Evolutionary conservation across 306 rosid genomes (phyloP).

Genomic region (Cicer cuneatum): DNA sequence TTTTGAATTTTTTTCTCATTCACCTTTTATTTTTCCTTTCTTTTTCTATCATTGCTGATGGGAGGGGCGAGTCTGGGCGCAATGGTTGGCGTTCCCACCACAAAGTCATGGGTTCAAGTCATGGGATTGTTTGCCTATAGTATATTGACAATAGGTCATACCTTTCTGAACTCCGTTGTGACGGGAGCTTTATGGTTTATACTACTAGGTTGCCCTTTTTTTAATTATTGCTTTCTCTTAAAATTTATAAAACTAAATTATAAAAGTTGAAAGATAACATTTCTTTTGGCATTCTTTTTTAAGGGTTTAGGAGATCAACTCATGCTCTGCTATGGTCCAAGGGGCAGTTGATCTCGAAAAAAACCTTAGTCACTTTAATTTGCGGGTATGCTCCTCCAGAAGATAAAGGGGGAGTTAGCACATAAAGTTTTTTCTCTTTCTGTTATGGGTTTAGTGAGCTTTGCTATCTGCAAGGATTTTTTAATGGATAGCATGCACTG

Average conservation of each 20-base stretch:
- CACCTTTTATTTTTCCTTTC: not conserved
- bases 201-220: no score
- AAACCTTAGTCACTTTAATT: slow-evolving; percentile 25
- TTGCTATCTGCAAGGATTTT: not conserved
- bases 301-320: not conserved
- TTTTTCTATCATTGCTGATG: not conserved
- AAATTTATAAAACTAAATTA: no score
- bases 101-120: not conserved
- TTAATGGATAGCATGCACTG: not conserved
- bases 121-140: not conserved
- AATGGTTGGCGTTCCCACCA: not conserved
- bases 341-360: not conserved
- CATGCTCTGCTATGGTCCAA: not conserved
- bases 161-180: not conserved
- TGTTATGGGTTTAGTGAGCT: not conserved
- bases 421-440: not conserved
- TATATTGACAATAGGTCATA: not conserved
- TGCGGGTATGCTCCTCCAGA: slow-evolving; percentile 1
- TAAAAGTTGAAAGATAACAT: no score
- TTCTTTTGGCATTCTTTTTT: no score
- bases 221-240: no score
- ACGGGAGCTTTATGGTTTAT: no score
- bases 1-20: slow-evolving; percentile 26
- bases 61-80: not conserved
- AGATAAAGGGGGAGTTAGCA: slow-evolving; percentile 13